These are phyloP conservation scores for Eucalyptus grandis DNA, from an alignment of 345 rosid genomes.

Conservation along the genomic window DNA sequence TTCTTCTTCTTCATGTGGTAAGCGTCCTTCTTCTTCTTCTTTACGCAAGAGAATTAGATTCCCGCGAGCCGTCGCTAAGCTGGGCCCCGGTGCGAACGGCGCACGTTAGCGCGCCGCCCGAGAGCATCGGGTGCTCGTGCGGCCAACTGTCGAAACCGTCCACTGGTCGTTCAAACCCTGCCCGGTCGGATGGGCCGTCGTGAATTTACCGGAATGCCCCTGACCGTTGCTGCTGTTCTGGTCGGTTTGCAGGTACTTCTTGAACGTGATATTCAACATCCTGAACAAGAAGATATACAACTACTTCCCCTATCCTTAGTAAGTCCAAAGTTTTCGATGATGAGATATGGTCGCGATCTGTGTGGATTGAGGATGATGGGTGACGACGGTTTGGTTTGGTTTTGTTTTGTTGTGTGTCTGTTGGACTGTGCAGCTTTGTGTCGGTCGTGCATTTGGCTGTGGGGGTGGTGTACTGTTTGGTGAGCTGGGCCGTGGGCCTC, in stretches of 20 bases:
- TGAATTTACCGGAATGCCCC: not conserved
- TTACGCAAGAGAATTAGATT: too few relatives aligned
- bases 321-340: conserved; percentile 2
- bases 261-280: conserved; percentile 95
- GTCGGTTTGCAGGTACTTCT: conserved; percentile 48
- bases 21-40: not conserved
- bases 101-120: not conserved
- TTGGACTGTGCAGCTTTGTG: conserved; percentile 61
- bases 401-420: conserved; percentile 79
- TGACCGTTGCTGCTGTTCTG: not conserved
- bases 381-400: conserved; percentile 43
- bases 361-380: not conserved
- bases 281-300: conserved; percentile 97
- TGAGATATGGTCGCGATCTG: not conserved
- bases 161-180: not conserved
- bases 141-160: not conserved
- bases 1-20: conserved; percentile 99
- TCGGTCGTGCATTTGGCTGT: conserved; percentile 89
- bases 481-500: conserved; percentile 88
- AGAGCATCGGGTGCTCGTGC: not conserved
- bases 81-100: not conserved
- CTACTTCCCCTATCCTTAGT: conserved; percentile 97
- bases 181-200: not conserved
- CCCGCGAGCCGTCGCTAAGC: not conserved
- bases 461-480: conserved; percentile 85